Base-by-base conservation (phyloP, 345 rosid genomes). In the Leavenworthia alabamica region DNA sequence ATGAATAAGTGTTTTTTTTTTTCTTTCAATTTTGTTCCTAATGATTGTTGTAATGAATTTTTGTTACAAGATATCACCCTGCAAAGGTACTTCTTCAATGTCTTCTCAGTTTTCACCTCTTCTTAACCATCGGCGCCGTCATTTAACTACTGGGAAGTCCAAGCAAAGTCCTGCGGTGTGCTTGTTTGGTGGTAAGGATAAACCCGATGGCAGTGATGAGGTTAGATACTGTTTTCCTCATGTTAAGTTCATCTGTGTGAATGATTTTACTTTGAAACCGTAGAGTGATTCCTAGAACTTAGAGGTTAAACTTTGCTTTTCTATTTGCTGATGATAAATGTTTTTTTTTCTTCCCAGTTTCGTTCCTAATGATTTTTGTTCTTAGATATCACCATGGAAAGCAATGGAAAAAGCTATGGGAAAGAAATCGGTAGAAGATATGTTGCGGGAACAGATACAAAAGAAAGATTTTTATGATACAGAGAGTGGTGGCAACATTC, bases 131-230 rank as follows among this genome's bases (percentile, higher is more conserved):
- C 22, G 22, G 2, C 22, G 22, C 22, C 22, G 22, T 20, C 22
- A 20, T 20, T 20, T 20, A 20, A 1, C 22, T 59, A 29, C 33
- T 35, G 31, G 17, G 36, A 79, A 66, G 36, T 44, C 67, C 54
- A 70, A 20, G 29, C 77, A 37, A 53, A 9, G 49, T 33, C 8
- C 77, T 9, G 66, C 77, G 54, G 75, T 83, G 15, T 82, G 90
- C 71, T 74, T 79, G 20, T 79, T 88, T 62, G 93, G 88, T 17
- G 88, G 86, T 10, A 78, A 83, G 60, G 93, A 70, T 72, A 79
- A 79, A 76, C 61, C 86, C 0, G 80, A 73, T 39, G 68, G 75
- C 14, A 48, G 68, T 49, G 77, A 75, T 2, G 79, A 82, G 83
- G 93, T 81, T 13, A 26, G 53, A 24, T 50, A 6, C 13, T 45